Evolutionary conservation across 73 alveolate genomes (phyloP), one percentile per base, ranked within the genome.

Genomic region (Paramecium octaurelia): DNA sequence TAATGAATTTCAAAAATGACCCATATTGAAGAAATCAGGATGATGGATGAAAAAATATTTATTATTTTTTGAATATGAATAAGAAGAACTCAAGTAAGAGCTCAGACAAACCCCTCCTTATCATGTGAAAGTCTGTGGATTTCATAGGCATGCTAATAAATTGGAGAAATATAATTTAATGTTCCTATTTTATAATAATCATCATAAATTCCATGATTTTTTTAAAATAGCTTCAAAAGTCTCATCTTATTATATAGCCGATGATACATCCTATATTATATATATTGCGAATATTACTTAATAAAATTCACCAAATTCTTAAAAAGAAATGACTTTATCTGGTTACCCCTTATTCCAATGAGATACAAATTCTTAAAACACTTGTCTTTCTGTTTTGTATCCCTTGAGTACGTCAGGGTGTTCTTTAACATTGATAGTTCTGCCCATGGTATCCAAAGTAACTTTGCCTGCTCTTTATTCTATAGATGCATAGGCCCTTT

Each of bases 381-480:
- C 84, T 73, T 89, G 42, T 73, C 84, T 89, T 29, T 89, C 94
- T 35, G 94, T 89, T 27, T 59, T 60, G 31, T 89, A 89, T 34
- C 88, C 88, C 88, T 89, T 89, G 0, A 89, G 24, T 58, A 89
- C 94, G 71, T 89, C 94, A 44, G 94, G 94, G 48, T 89, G 69
- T 50, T 83, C 50, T 44, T 40, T 42, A 12, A 70, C 88, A 38
- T 89, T 70, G 23, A 89, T 70, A 31, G 58, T 12, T 38, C 84
- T 40, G 8, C 71, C 80, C 60, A 89, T 34, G 0, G 83, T 42
- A 23, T 50, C 88, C 3, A 89, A 12, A 71, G 90, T 89, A 27
- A 89, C 94, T 69, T 40, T 38, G 3, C 94, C 92, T 21, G 71
- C 50, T 44, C 21, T 42, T 64, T 89, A 38, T 59, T 34, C 88